Base-by-base conservation (phyloP, 1,139 yeast species). In the Debaryomycetaceae sp. region DNA sequence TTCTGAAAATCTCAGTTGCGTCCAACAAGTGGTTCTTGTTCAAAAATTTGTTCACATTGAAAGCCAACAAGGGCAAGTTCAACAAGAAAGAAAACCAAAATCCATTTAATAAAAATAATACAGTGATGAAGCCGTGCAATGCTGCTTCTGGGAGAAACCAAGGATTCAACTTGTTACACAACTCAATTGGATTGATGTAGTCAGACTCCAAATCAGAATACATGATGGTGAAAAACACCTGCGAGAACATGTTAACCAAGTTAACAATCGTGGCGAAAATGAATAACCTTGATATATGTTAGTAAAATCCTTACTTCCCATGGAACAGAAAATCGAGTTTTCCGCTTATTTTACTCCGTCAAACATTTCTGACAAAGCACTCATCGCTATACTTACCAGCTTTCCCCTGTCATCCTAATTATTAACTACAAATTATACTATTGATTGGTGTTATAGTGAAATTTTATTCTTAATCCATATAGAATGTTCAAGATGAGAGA, bases 1-100 rank as follows among this genome's bases (percentile, higher is more conserved):
- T 91, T 72, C 98, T 83, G 71, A 92, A 92, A 58, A 92, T 94
- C 69, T 92, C 98, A 36, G 99, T 92, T 44, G 98, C 98, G 66
- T 92, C 99, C 63, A 94, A 79, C 49, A 88, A 70, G 63, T 92
- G 92, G 63, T 84, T 85, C 65, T 87, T 87, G 53, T 79, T 81
- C 61, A 80, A 58, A 52, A 80, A 72, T 64, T 87, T 87, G 69
- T 83, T 83, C 46, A 73, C 81, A 61, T 89, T 89, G 71, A 73
- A 89, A 33, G 92, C 95, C 44, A 88, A 68, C 49, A 94, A 73
- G 37, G 98, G 98, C 51, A 86, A 69, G 65, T 91, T 91, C 60
- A 92, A 67, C 57, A 91, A 68, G 65, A 92, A 87, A 30, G 91
- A 81, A 64, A 87, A 80, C 98, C 98, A 92, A 70, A 85, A 88